A percentile compares a stretch with the other conserved stretches of the same genome.
Conservation (phyloP, 2,329 filamentous ascomycete species). For the Botrytis paeoniae region DNA sequence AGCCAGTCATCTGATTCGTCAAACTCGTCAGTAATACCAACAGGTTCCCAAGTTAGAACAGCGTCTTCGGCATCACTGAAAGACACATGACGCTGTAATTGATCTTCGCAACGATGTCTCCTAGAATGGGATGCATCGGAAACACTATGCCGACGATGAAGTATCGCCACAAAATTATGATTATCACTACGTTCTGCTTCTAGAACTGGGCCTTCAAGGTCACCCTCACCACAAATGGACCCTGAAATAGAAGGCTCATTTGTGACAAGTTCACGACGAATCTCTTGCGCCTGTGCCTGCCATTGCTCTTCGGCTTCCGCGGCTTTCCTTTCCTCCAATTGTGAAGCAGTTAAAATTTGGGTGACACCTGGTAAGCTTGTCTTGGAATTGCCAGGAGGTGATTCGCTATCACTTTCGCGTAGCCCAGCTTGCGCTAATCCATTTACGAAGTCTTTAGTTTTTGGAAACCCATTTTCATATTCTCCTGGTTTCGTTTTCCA, state of each 20-base stretch:
- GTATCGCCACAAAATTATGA: conserved; percentile 45
- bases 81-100: conserved; percentile 70
- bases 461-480: conserved; percentile 43
- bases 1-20: conserved; percentile 34
- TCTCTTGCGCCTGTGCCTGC: conserved; percentile 42
- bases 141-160: conserved; percentile 63
- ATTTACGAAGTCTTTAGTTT: conserved; percentile 24
- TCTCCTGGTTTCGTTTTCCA: conserved; percentile 65
- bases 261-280: conserved; percentile 44
- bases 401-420: conserved; percentile 22
- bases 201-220: conserved; percentile 54
- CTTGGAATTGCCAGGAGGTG: conserved; percentile 21
- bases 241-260: conserved; percentile 55
- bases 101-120: conserved; percentile 50
- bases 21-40: conserved; percentile 44
- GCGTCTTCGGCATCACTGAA: conserved; percentile 74
- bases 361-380: conserved; percentile 15
- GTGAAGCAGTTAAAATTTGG: conserved; percentile 17
- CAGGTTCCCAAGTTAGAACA: conserved; percentile 63
- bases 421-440: conserved; percentile 16
- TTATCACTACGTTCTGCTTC: conserved; percentile 46
- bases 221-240: conserved; percentile 57
- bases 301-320: conserved; percentile 32
- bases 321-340: conserved; percentile 25
- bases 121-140: conserved; percentile 39